Evolutionary conservation across 495 filamentous ascomycete species (phyloP).

Genomic region (Podospora bellae-mahoneyi): DNA sequence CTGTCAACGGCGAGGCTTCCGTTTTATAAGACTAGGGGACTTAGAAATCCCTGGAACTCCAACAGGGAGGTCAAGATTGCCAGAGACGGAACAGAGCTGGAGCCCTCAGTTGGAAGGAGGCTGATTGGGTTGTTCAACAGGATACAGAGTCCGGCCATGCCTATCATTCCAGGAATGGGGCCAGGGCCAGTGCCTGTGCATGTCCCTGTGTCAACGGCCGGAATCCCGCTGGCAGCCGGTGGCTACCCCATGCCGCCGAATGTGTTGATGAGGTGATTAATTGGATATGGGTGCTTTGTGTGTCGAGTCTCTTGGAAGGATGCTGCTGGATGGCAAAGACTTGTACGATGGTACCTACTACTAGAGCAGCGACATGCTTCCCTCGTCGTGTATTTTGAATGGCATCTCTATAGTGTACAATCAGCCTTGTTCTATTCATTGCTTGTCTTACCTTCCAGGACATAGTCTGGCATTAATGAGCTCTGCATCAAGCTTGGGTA

Average conservation of each 20-base stretch:
- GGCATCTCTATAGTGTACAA: background rate
- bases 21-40: slow-evolving; percentile 83
- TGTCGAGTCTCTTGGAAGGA: background rate
- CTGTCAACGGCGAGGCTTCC: slow-evolving; percentile 79
- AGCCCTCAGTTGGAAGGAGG: slow-evolving; percentile 74
- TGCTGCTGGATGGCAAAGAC: background rate
- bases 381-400: background rate
- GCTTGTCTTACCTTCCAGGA: too few relatives aligned
- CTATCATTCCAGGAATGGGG: slow-evolving; percentile 18
- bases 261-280: background rate
- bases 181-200: slow-evolving; percentile 4
- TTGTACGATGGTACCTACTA: background rate
- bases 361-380: background rate
- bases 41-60: slow-evolving; percentile 95
- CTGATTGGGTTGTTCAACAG: slow-evolving; percentile 76
- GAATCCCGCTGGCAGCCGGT: slow-evolving; percentile 10
- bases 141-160: slow-evolving; percentile 41
- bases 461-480: too few relatives aligned
- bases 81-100: slow-evolving; percentile 90
- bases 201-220: slow-evolving; percentile 1
- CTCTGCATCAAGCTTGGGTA: too few relatives aligned
- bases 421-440: too few relatives aligned
- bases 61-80: slow-evolving; percentile 97
- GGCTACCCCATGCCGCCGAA: slow-evolving; percentile 11
- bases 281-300: background rate